Evolutionary conservation across 2,329 filamentous ascomycete species (phyloP).

Genomic region (Thelonectria olida): DNA sequence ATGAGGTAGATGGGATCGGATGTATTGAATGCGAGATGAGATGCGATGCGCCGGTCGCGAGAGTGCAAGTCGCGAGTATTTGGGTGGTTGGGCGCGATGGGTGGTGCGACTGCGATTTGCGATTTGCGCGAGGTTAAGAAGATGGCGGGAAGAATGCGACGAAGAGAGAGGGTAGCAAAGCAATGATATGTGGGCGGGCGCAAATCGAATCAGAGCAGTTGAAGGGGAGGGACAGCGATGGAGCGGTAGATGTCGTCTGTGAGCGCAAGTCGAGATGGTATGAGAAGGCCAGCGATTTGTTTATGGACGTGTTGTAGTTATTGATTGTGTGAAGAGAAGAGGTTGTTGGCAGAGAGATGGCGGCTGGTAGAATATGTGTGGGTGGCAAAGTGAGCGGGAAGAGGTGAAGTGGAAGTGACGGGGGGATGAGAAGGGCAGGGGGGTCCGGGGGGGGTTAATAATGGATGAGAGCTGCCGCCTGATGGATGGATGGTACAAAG

Average conservation of each 20-base stretch:
- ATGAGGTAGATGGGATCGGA: neutral
- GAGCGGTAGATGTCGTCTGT: too few species aligned
- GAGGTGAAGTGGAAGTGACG: slow-evolving; percentile 35
- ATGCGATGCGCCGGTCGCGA: neutral
- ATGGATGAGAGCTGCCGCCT: too few species aligned
- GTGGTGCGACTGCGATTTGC: slow-evolving; percentile 38
- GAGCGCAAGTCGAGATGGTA: too few species aligned
- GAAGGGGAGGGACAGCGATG: neutral
- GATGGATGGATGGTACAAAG: too few species aligned
- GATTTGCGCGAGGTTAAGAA: neutral
- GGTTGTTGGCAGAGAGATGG: neutral
- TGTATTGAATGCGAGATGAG: slow-evolving; percentile 1
- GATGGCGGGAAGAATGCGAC: neutral
- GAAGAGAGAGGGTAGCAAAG: too few species aligned
- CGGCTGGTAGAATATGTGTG: slow-evolving; percentile 2
- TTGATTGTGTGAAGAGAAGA: neutral
- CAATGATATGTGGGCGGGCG: neutral
- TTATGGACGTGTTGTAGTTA: neutral
- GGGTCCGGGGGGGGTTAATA: slow-evolving; percentile 38
- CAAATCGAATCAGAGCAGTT: neutral
- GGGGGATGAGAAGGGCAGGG: slow-evolving; percentile 32
- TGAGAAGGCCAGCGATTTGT: slow-evolving; percentile 1
- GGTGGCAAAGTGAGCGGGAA: slow-evolving; percentile 37
- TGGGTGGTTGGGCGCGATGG: slow-evolving; percentile 13
- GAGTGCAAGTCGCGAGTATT: slow-evolving; percentile 8